A percentile compares a stretch with the other conserved stretches of the same genome.
phyloP scores from a whole-genome alignment of 805 yeast species.

The Teunomyces pallodes region DNA sequence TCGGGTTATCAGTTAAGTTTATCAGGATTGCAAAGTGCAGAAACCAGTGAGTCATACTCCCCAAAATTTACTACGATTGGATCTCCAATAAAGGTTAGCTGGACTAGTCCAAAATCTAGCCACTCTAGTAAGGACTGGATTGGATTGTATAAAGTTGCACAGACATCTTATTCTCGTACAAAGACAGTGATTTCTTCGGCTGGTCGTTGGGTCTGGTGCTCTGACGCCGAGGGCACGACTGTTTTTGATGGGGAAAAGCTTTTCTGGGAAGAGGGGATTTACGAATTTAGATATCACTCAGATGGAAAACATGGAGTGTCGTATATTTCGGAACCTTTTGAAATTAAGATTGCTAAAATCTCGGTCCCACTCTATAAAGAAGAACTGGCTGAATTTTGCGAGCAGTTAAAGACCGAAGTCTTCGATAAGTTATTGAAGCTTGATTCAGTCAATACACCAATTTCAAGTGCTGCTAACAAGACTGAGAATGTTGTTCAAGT shows the following conservation, averaged over 20 bases:
- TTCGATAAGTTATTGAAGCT: constrained; percentile 30
- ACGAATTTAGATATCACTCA: constrained; percentile 71
- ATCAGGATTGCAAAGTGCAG: constrained; percentile 14
- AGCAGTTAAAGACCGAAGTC: constrained; percentile 27
- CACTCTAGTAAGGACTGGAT: constrained; percentile 67
- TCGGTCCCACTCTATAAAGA: constrained; percentile 31
- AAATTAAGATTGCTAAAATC: constrained; percentile 45
- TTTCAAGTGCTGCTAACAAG: constrained; percentile 23
- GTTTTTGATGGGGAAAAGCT: constrained; percentile 48
- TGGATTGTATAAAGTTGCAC: constrained; percentile 65
- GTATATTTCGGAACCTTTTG: constrained; percentile 63
- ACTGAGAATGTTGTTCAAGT: constrained; percentile 28
- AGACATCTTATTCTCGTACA: constrained; percentile 53
- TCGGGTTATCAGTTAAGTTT: constrained; percentile 31
- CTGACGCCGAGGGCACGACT: constrained; percentile 41
- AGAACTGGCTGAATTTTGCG: constrained; percentile 29
- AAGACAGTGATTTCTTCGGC: constrained; percentile 59
- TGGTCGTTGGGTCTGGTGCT: constrained; percentile 59
- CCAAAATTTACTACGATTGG: constrained; percentile 39
- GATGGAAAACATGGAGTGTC: constrained; percentile 69
- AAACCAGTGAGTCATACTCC: constrained; percentile 6
- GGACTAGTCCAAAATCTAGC: constrained; percentile 47
- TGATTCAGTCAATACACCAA: constrained; percentile 22
- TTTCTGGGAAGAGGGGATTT: constrained; percentile 66
- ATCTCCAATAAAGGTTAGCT: constrained; percentile 50